Conservation (phyloP, 2,329 filamentous ascomycete genomes). For the Scedosporium dehoogii region DNA sequence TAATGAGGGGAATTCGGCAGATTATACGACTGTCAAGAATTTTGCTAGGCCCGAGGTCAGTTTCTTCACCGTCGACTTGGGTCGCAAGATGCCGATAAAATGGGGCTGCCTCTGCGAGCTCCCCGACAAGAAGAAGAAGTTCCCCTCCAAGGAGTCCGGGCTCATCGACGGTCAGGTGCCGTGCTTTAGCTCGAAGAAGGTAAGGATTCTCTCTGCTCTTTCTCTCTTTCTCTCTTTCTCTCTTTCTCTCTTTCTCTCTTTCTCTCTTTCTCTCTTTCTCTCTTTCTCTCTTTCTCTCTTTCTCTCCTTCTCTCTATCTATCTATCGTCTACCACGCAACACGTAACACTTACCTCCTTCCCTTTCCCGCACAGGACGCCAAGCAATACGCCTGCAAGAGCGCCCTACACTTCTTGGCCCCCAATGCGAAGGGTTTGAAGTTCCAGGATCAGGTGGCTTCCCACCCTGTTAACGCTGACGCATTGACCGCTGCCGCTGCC, state of each 20-base stretch:
- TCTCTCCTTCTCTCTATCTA: not conserved
- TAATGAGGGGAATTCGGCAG: constrained; percentile 8
- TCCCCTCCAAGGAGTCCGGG: constrained; percentile 24
- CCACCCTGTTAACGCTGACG: too few relatives aligned
- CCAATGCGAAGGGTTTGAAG: too few relatives aligned
- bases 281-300: not conserved
- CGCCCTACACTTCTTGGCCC: too few relatives aligned
- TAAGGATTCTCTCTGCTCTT: constrained; percentile 8
- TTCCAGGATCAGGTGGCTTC: too few relatives aligned
- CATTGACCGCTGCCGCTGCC: too few relatives aligned
- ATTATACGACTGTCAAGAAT: constrained; percentile 10
- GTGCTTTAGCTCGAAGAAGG: constrained; percentile 37
- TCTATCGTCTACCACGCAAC: not conserved
- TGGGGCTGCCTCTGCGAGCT: constrained; percentile 18
- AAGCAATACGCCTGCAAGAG: not conserved
- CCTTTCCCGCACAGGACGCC: not conserved
- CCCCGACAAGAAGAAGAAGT: constrained; percentile 12
- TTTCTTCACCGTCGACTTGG: constrained; percentile 13
- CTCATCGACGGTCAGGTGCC: constrained; percentile 18
- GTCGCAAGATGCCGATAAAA: constrained; percentile 13
- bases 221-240: too few relatives aligned
- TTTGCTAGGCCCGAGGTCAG: constrained; percentile 10
- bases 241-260: too few relatives aligned
- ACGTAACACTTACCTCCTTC: not conserved
- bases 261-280: too few relatives aligned